Evolutionary conservation across 2,329 filamentous ascomycete genomes (phyloP), one percentile per base, ranked within the genome.

Genomic region (Gliomastix tumulicola): DNA sequence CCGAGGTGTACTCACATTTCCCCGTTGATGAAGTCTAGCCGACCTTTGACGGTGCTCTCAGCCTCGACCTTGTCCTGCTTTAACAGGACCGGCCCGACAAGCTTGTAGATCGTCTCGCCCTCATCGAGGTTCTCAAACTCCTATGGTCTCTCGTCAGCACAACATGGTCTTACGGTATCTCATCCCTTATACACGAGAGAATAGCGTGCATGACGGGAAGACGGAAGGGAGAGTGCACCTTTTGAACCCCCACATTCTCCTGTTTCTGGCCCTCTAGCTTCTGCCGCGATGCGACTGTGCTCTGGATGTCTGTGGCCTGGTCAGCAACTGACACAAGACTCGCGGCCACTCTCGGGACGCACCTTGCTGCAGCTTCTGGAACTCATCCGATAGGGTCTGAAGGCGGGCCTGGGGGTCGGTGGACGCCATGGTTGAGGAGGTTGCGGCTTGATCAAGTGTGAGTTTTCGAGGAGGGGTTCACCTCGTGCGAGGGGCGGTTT

Each of bases 11-110:
- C 81, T 59, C 58, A 95, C 88, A 97, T 92, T 57, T 98, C 90
- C 53, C 90, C 87, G 46, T 82, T 76, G 47, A 98, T 98, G 54
- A 90, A 97, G 47, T 95, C 88, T 35, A 98, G 61, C 18, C 92
- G 79, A 16, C 87, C 87, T 49, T 94, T 88, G 15, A 98, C 92
- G 0, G 88, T 89, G 69, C 86, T 84, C 46, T 88, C 80, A 0
- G 92, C 92, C 58, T 98, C 92, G 3, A 78, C 67, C 60, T 86
- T 89, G 40, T 97, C 92, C 62, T 98, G 92, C 71, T 97, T 96
- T 53, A 98, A 63, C 25, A 98, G 67, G 7, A 97, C 86, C 0
- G 92, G 92, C 0, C 92, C 92, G 32, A 95, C 80, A 30, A 96
- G 78, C 65, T 97, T 98, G 76, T 94, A 98, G 60, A 98, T 94